Evolutionary conservation across 305 asterid species (phyloP).

Genomic region (Fraxinus ornus): DNA sequence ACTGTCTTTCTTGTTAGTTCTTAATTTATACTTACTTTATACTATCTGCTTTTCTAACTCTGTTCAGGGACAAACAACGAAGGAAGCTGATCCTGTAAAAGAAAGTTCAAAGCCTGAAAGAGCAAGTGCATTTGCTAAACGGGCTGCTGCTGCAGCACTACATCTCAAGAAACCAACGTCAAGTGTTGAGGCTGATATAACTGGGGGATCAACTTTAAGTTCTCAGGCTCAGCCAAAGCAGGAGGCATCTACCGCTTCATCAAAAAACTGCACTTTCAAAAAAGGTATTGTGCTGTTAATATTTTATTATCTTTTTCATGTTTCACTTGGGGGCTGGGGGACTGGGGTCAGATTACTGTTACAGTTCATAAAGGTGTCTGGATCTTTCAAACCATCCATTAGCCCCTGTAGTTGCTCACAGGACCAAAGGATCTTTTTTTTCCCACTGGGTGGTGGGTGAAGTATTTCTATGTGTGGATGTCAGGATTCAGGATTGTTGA

Average conservation of each 20-base stretch:
- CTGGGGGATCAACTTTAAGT: conserved; percentile 69
- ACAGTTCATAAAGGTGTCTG: neutral
- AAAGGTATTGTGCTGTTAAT: conserved; percentile 42
- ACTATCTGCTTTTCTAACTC: neutral
- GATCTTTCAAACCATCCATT: neutral
- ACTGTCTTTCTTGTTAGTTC: conserved; percentile 6
- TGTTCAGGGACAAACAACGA: conserved; percentile 58
- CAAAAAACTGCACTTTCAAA: conserved; percentile 65
- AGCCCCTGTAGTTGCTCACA: neutral
- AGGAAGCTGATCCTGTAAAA: conserved; percentile 63
- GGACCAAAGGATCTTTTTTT: neutral
- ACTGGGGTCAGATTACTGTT: neutral
- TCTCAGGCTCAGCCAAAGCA: conserved; percentile 80
- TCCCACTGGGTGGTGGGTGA: neutral
- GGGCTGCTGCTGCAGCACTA: conserved; percentile 48
- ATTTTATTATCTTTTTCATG: neutral
- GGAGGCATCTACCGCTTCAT: conserved; percentile 86
- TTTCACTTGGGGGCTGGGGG: neutral
- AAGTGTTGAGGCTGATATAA: conserved; percentile 83
- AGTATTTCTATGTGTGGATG: neutral
- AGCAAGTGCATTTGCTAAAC: conserved; percentile 64
- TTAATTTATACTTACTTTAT: conserved; percentile 8
- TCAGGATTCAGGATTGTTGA: conserved; percentile 10
- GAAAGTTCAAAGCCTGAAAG: conserved; percentile 68
- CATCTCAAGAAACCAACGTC: conserved; percentile 78